A percentile compares a stretch with the other conserved stretches of the same genome.
These are phyloP conservation scores for Rhodotorula sp. DNA, from an alignment of 1,284 basidiomycete species.

Conservation along the genomic window DNA sequence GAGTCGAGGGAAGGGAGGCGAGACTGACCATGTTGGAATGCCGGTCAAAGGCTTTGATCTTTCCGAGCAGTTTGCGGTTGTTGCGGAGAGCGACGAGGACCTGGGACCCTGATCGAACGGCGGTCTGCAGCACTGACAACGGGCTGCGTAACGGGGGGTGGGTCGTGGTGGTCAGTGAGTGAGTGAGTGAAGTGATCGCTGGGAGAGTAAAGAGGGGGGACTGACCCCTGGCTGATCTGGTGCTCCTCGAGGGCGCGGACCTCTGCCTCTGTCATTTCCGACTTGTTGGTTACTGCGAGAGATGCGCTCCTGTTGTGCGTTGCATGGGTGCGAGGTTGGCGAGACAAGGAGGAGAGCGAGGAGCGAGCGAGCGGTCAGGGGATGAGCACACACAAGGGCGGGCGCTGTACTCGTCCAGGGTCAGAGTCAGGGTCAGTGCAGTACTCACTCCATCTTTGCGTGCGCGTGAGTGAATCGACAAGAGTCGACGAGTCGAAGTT, in stretches of 20 bases:
- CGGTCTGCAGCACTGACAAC: slow-evolving; percentile 94
- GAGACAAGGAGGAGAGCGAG: background rate
- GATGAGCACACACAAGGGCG: background rate
- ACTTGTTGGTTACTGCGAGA: slow-evolving; percentile 57
- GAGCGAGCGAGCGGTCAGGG: background rate
- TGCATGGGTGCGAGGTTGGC: background rate
- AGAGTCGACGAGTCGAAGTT: too few species aligned
- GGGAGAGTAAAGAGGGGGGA: background rate
- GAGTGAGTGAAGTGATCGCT: background rate
- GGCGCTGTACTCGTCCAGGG: too few species aligned
- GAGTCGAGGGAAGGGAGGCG: background rate
- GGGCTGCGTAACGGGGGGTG: slow-evolving; percentile 52
- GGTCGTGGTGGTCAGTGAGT: background rate
- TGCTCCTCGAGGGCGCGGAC: slow-evolving; percentile 93
- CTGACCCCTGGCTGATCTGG: slow-evolving; percentile 75
- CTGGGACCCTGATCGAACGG: slow-evolving; percentile 88
- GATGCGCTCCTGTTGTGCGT: background rate
- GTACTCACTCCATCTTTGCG: too few species aligned
- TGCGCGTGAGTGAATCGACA: background rate
- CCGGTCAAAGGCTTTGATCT: slow-evolving; percentile 98
- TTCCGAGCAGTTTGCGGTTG: slow-evolving; percentile 96
- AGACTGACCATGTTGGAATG: slow-evolving; percentile 92
- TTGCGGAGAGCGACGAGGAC: slow-evolving; percentile 95
- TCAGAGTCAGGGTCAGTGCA: too few species aligned
- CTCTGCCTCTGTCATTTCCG: slow-evolving; percentile 95